phyloP scores from a whole-genome alignment of 139 green algal genomes.

The Auxenochlorella protothecoides region DNA sequence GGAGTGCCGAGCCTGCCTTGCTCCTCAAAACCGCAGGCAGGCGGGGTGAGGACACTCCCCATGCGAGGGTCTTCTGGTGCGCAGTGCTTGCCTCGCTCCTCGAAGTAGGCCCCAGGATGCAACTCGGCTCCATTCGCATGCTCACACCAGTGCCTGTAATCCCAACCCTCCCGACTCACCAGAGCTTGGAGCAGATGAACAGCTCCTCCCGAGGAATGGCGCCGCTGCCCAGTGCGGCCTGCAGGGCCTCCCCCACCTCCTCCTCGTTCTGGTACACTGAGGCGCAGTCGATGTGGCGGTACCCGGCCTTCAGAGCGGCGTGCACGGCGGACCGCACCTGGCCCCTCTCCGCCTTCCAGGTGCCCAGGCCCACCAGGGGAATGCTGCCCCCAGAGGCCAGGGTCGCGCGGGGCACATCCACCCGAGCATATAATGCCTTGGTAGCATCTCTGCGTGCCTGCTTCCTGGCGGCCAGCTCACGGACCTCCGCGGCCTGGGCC shows the following conservation, averaged over 20 bases:
- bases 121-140: not conserved
- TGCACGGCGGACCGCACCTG: constrained; percentile 28
- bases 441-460: not conserved
- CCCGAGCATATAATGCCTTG: not conserved
- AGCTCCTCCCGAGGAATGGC: constrained; percentile 41
- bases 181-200: constrained; percentile 63
- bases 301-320: constrained; percentile 26
- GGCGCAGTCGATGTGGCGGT: constrained; percentile 45
- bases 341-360: constrained; percentile 36
- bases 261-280: constrained; percentile 40
- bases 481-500: constrained; percentile 2
- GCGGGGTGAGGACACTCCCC: no score
- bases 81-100: not conserved
- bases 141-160: not conserved
- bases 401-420: constrained; percentile 5
- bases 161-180: constrained; percentile 15
- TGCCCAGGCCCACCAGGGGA: constrained; percentile 32
- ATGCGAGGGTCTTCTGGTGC: no score
- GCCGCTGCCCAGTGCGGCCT: constrained; percentile 5
- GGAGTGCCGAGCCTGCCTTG: no score
- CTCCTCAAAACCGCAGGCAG: no score
- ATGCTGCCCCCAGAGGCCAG: constrained; percentile 22
- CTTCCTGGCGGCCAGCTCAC: constrained; percentile 9
- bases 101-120: no score
- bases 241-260: constrained; percentile 32